phyloP scores from a whole-genome alignment of 345 rosid genomes.

The Syzygium aromaticum region DNA sequence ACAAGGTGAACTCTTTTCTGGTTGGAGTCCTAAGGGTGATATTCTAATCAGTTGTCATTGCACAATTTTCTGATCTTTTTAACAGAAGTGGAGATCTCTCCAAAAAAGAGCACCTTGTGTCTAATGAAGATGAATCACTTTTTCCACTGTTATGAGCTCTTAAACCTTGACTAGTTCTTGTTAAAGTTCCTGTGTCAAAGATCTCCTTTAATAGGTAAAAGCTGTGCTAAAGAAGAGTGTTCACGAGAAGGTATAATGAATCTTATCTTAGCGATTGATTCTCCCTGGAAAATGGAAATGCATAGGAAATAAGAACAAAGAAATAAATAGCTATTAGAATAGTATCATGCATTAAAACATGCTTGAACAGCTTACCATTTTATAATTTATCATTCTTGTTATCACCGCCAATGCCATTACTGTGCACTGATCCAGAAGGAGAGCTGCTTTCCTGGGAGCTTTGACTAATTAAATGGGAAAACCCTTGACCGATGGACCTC shows the following conservation, averaged over 20 bases:
- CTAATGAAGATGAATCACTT: background rate
- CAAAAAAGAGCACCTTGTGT: background rate
- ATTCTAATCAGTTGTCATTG: background rate
- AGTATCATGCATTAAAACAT: background rate
- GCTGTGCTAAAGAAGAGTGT: background rate
- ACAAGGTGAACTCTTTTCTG: background rate
- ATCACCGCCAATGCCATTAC: constrained; percentile 25
- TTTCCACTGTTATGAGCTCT: background rate
- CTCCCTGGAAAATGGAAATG: background rate
- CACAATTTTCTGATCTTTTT: background rate
- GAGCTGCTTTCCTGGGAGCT: constrained; percentile 43
- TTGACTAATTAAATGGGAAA: constrained; percentile 55
- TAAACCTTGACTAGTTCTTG: background rate
- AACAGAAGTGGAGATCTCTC: background rate
- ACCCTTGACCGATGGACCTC: constrained; percentile 79
- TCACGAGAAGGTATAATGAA: background rate
- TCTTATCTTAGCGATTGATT: background rate
- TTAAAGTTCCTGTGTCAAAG: background rate
- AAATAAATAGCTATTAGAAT: background rate
- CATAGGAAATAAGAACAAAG: background rate
- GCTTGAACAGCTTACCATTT: constrained; percentile 32
- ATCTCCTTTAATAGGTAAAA: background rate
- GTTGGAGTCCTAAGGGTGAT: background rate
- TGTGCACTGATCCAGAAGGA: constrained; percentile 9
- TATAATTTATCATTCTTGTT: constrained; percentile 19